These are phyloP conservation scores for Agrocybe pediades DNA, from an alignment of 768 basidiomycete species.

Conservation along the genomic window DNA sequence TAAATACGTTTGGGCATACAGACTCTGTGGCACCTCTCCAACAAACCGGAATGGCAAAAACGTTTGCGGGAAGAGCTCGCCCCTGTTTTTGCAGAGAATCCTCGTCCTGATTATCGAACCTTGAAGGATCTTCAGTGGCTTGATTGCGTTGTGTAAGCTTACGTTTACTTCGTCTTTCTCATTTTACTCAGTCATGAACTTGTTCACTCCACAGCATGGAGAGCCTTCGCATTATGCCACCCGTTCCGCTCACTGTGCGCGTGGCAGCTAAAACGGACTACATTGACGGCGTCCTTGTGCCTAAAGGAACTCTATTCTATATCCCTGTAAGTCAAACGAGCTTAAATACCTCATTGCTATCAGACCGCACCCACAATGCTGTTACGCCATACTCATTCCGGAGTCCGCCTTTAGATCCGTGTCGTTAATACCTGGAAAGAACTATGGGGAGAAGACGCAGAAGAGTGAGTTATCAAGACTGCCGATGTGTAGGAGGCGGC, in stretches of 20 bases:
- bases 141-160: conserved; percentile 40
- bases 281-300: conserved; percentile 42
- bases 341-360: too few relatives aligned
- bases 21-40: conserved; percentile 49
- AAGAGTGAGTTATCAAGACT: conserved; percentile 32
- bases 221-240: conserved; percentile 43
- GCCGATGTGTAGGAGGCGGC: conserved; percentile 1
- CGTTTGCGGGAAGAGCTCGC: conserved; percentile 48
- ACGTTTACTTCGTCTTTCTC: background rate
- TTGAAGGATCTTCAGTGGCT: conserved; percentile 36
- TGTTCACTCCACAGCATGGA: conserved; percentile 34
- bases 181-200: background rate
- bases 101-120: conserved; percentile 40
- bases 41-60: conserved; percentile 41
- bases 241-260: conserved; percentile 42
- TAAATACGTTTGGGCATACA: conserved; percentile 12
- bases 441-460: conserved; percentile 52
- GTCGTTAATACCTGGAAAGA: conserved; percentile 50
- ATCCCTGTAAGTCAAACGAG: conserved; percentile 35
- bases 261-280: conserved; percentile 38
- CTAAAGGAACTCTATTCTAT: conserved; percentile 45
- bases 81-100: conserved; percentile 31
- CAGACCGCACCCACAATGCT: too few relatives aligned
- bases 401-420: conserved; percentile 36
- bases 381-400: conserved; percentile 17